These are phyloP conservation scores for Didymella lethalis DNA, from an alignment of 2,329 filamentous ascomycete genomes.

Conservation along the genomic window DNA sequence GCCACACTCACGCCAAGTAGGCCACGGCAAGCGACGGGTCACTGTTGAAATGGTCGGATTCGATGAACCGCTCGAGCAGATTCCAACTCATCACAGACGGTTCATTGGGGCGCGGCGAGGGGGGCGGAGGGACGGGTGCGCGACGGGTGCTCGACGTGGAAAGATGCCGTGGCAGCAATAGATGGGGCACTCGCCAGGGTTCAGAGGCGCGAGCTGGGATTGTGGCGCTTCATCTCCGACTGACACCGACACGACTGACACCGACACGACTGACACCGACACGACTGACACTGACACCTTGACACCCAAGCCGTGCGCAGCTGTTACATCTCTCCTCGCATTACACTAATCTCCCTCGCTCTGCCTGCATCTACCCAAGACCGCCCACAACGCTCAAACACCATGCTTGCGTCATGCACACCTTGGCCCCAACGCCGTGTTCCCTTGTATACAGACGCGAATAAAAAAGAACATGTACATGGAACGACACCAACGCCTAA, in stretches of 20 bases:
- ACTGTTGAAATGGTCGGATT: constrained; percentile 93
- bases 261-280: not conserved
- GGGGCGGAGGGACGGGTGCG: constrained; percentile 4
- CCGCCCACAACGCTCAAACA: constrained; percentile 19
- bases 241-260: not conserved
- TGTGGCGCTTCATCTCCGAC: constrained; percentile 2
- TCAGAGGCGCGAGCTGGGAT: constrained; percentile 11
- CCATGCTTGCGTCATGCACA: constrained; percentile 20
- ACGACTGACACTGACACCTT: not conserved
- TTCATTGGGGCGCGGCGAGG: constrained; percentile 45
- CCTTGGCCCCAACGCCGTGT: constrained; percentile 7
- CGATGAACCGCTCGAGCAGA: constrained; percentile 87
- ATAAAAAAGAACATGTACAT: constrained; percentile 29
- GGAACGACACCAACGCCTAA: constrained; percentile 38
- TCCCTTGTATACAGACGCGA: constrained; percentile 4
- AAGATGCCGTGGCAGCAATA: constrained; percentile 20
- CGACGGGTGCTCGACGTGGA: constrained; percentile 4
- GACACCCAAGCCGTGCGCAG: not conserved
- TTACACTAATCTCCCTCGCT: constrained; percentile 8
- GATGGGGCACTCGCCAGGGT: constrained; percentile 16
- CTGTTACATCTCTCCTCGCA: constrained; percentile 4
- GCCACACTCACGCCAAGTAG: constrained; percentile 77
- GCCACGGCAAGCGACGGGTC: constrained; percentile 88
- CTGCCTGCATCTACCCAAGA: constrained; percentile 2
- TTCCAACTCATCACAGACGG: constrained; percentile 70